Base-by-base conservation (phyloP, 257 asterid species). In the Solanum paucissectum region DNA sequence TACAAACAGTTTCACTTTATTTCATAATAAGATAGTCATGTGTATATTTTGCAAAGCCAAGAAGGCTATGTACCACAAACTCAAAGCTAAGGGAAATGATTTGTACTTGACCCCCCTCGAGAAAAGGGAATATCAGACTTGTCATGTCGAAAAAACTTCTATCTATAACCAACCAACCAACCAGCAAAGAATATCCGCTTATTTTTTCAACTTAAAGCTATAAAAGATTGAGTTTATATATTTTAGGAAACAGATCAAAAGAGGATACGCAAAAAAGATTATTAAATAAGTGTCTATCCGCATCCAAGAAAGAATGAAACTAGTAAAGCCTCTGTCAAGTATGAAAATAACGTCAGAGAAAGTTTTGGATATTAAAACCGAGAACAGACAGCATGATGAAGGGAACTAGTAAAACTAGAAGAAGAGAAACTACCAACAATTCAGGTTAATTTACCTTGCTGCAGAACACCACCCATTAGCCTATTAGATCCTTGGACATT, bases 401-500 rank as follows among this genome's bases (percentile, higher is more conserved):
- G 81, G 2, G 46, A 84, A 60, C 77, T n/a, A 64, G 58, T 14
- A 44, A 58, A 33, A 29, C 37, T 72, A 20, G 62, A 79, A 38
- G 83, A 77, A 88, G 66, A 69, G 88, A 76, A 82, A 71, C 40
- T 83, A 37, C 73, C 60, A 55, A 9, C 27, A 91, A 29, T 46
- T 55, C 73, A 55, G 88, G 40, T 46, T 36, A 55, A 66, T 38
- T 89, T 92, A 95, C 99, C 98, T 94, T 96, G 99, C 93, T 95
- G 99, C 89, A 96, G 96, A 90, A 94, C 89, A 85, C 98, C 93
- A 84, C 94, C 93, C 97, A 93, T 93, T 87, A 96, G 90, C 93
- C 98, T 93, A 92, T 92, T 94, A 87, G 92, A 98, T 85, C 98
- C 99, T 87, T 93, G 98, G 88, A 94, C 92, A 90, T 94, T 96